phyloP scores from a whole-genome alignment of 2,329 filamentous ascomycete species.

The Beauveria australis region DNA sequence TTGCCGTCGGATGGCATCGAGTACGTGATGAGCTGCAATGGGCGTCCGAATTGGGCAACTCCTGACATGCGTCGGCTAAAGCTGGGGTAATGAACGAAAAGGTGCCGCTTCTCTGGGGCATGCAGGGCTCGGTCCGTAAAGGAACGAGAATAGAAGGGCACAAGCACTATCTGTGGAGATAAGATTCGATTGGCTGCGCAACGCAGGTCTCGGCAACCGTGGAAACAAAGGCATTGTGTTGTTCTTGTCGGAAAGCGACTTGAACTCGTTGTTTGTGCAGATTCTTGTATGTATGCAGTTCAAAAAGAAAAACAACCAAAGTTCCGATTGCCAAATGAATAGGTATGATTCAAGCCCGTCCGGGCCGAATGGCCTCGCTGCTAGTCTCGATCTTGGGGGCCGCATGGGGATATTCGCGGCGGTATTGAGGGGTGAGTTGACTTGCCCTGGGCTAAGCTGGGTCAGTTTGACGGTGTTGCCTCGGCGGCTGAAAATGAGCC shows the following conservation, averaged over 20 bases:
- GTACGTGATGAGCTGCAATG: conserved; percentile 9
- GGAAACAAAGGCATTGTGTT: neutral
- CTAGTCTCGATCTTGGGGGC: conserved; percentile 5
- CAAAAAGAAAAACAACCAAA: too few species aligned
- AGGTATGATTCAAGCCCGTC: neutral
- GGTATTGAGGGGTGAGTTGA: conserved; percentile 3
- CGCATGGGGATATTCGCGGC: conserved; percentile 8
- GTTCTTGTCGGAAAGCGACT: neutral
- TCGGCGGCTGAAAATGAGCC: neutral
- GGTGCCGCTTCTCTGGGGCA: neutral
- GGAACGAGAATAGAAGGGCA: neutral
- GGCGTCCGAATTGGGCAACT: conserved; percentile 6
- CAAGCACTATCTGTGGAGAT: neutral
- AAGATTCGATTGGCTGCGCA: neutral
- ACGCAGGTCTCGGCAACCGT: neutral
- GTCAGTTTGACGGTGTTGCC: neutral
- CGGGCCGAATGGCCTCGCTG: neutral
- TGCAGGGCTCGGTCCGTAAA: neutral
- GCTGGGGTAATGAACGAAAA: conserved; percentile 1
- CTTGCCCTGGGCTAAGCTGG: neutral
- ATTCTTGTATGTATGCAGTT: neutral
- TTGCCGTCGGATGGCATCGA: neutral
- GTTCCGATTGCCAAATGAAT: too few species aligned
- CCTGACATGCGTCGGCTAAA: conserved; percentile 3
- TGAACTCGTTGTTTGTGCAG: neutral